Evolutionary conservation across 768 basidiomycete genomes (phyloP), one percentile per base, ranked within the genome.

Genomic region (Holtermanniella nyarrowii): DNA sequence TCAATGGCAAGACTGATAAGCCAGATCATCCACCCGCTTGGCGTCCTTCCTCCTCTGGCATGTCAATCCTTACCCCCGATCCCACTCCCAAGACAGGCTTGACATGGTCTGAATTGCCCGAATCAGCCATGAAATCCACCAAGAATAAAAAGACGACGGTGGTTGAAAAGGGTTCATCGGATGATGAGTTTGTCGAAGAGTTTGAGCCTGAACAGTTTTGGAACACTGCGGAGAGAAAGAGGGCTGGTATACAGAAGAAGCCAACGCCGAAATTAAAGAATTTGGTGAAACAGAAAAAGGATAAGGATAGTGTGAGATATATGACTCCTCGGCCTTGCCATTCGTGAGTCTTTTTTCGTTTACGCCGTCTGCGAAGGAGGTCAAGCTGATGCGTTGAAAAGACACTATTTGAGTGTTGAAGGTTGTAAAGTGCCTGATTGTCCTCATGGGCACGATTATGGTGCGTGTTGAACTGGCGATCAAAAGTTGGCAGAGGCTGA

Each of bases 271-370:
- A 16, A n/a, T n/a, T n/a, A n/a, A n/a, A n/a, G n/a, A n/a, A n/a
- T n/a, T n/a, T n/a, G n/a, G n/a, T n/a, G 13, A 37, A 13, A 26
- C 27, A 27, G 22, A 42, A 53, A 18, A 46, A 46, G 1, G 52
- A 44, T 18, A 53, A 52, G 16, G 42, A 56, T 24, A 44, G 53
- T 12, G 60, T 68, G 25, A 53, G 66, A 26, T 49, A 49, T 16
- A 48, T 65, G 23, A 53, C 55, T 23, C 66, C 66, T 31, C 48
- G 66, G 44, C 66, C 66, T 46, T 68, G 66, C 55, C 66, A 68
- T 53, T 60, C 64, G 66, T 68, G 57, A 60, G 66, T 62, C 31
- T 4, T 41, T 23, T 24, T 3, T 14, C 41, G n/a, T 25, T 42
- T 25, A 26, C 14, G 18, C 23, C 12, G 18, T 46, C n/a, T 13